Evolutionary conservation across 1,284 basidiomycete species (phyloP).

Genomic region (Microbotryum silenes-acaulis): DNA sequence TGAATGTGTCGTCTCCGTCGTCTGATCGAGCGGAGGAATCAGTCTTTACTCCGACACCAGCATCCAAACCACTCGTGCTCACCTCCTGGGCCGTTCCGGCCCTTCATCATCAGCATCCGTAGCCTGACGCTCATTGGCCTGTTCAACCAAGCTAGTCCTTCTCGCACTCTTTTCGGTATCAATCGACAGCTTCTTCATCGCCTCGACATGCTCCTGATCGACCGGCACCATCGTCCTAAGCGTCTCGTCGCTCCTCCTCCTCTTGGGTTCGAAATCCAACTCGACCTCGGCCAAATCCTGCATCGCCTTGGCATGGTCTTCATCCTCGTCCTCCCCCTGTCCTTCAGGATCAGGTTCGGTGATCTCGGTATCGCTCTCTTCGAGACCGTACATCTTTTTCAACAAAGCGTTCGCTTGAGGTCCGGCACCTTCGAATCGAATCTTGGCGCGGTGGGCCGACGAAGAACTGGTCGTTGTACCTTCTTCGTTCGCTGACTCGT

Average conservation of each 20-base stretch:
- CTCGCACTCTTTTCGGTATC: slow-evolving; percentile 2
- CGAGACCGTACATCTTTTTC: slow-evolving; percentile 26
- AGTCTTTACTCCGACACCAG: not conserved
- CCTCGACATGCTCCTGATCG: not conserved
- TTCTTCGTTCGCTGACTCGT: not conserved
- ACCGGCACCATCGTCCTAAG: not conserved
- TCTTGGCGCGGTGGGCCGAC: not conserved
- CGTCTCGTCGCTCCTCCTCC: slow-evolving; percentile 14
- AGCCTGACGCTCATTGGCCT: not conserved
- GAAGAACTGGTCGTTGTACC: not conserved
- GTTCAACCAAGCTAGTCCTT: not conserved
- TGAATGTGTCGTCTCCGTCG: slow-evolving; percentile 8
- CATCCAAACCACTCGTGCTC: not conserved
- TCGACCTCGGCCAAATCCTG: not conserved
- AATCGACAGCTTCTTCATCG: not conserved
- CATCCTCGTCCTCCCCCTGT: slow-evolving; percentile 12
- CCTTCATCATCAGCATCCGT: slow-evolving; percentile 23
- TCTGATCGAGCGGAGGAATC: not conserved
- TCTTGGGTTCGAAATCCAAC: not conserved
- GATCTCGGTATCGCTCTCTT: slow-evolving; percentile 1
- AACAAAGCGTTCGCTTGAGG: slow-evolving; percentile 21
- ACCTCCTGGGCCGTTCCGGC: not conserved
- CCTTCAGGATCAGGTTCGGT: not conserved
- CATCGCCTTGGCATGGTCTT: slow-evolving; percentile 5
- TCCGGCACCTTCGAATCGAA: slow-evolving; percentile 28